Conservation (phyloP, 106 monocot genomes). For the Dendrobium chrysotoxum region DNA sequence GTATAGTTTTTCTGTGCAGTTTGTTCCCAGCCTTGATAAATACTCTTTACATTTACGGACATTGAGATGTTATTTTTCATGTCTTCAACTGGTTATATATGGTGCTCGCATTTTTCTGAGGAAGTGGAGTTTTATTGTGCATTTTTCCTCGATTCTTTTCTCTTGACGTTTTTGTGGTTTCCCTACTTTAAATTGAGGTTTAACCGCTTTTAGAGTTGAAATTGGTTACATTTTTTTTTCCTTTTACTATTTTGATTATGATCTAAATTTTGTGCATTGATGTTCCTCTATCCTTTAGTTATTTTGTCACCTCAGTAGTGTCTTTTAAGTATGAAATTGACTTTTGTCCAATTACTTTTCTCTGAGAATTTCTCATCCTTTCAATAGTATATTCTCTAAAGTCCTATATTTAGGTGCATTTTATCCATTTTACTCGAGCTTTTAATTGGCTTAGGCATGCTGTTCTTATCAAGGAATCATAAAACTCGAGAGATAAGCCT, state of each 20-base stretch:
- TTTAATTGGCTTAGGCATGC: constrained; percentile 49
- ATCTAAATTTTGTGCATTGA: background rate
- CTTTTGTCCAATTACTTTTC: background rate
- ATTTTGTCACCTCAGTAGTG: background rate
- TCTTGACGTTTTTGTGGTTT: too few relatives aligned
- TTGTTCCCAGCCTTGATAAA: too few relatives aligned
- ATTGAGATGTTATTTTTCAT: too few relatives aligned
- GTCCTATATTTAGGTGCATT: background rate
- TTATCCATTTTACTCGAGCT: background rate
- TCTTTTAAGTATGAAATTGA: background rate
- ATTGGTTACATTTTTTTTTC: background rate
- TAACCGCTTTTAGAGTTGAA: too few relatives aligned
- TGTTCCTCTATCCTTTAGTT: background rate
- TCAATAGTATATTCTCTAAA: background rate
- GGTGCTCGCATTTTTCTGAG: too few relatives aligned
- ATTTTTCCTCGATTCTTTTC: too few relatives aligned
- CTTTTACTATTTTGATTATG: background rate
- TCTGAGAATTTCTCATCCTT: background rate
- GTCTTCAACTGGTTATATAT: too few relatives aligned
- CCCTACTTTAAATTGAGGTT: too few relatives aligned
- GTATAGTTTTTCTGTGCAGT: too few relatives aligned
- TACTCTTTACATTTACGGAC: too few relatives aligned
- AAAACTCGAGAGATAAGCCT: constrained; percentile 36
- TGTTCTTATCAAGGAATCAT: constrained; percentile 73
- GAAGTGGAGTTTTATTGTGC: too few relatives aligned